Evolutionary conservation across 1,284 basidiomycete species (phyloP).

Genomic region (Boletus mariae): DNA sequence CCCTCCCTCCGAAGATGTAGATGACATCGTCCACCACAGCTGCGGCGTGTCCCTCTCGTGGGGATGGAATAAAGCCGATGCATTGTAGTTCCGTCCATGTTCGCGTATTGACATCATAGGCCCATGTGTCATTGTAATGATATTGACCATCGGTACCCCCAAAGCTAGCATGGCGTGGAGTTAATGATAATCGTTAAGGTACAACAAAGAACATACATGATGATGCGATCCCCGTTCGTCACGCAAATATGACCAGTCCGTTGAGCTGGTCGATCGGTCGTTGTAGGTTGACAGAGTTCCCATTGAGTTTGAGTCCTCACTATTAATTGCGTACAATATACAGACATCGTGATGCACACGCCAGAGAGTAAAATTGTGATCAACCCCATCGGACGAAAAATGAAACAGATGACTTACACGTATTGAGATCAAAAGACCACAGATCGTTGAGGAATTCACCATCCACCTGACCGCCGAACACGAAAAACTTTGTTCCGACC

Average conservation of each 20-base stretch:
- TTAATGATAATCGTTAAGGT: constrained; percentile 11
- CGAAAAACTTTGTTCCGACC: constrained; percentile 87
- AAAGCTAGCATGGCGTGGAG: constrained; percentile 55
- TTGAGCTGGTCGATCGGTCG: constrained; percentile 70
- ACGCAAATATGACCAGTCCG: constrained; percentile 94
- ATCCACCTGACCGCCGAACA: constrained; percentile 98
- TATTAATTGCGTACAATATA: constrained; percentile 28
- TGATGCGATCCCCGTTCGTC: constrained; percentile 81
- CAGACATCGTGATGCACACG: constrained; percentile 3
- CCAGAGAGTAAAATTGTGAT: background rate
- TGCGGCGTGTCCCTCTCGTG: constrained; percentile 95
- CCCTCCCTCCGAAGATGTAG: constrained; percentile 96
- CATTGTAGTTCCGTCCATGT: constrained; percentile 93
- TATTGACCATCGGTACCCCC: constrained; percentile 98
- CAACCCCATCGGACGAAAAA: background rate
- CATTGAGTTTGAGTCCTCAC: constrained; percentile 72
- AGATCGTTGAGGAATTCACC: constrained; percentile 94
- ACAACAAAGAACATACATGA: constrained; percentile 56
- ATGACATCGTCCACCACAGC: constrained; percentile 97
- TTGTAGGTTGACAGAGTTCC: constrained; percentile 73
- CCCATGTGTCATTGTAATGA: constrained; percentile 99
- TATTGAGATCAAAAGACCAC: constrained; percentile 95
- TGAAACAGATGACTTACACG: constrained; percentile 54
- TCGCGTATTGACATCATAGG: constrained; percentile 81
- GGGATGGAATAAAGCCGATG: constrained; percentile 96